Conservation (phyloP, 345 rosid species). For the Schrenkiella parvula region DNA sequence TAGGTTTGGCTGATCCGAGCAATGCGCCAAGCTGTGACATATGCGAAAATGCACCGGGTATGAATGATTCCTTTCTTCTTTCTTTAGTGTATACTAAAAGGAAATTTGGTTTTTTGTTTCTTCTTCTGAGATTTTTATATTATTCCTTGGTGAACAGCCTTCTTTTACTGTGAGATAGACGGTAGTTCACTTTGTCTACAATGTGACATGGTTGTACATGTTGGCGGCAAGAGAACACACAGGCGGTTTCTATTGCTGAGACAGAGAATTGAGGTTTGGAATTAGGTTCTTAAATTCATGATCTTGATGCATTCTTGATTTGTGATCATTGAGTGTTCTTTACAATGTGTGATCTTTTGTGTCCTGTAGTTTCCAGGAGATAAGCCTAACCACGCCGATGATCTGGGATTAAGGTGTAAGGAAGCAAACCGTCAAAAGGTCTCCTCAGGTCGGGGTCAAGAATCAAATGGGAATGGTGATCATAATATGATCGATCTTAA, state of each 20-base stretch:
- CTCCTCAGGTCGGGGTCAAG: slow-evolving; percentile 27
- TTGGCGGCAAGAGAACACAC: slow-evolving; percentile 77
- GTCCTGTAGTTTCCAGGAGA: slow-evolving; percentile 68
- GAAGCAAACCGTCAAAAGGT: slow-evolving; percentile 32
- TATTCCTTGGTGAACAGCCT: slow-evolving; percentile 40
- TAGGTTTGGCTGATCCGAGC: slow-evolving; percentile 67
- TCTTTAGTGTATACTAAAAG: background rate
- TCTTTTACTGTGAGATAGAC: slow-evolving; percentile 84
- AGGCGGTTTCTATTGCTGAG: slow-evolving; percentile 61
- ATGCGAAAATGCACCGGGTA: slow-evolving; percentile 82
- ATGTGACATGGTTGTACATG: slow-evolving; percentile 82
- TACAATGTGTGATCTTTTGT: background rate
- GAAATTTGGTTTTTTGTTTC: background rate
- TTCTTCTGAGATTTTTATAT: background rate
- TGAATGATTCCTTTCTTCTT: slow-evolving; percentile 9
- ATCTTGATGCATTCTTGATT: background rate
- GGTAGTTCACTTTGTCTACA: slow-evolving; percentile 83
- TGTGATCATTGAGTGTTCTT: background rate
- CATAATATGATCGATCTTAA: slow-evolving; percentile 69
- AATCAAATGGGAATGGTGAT: slow-evolving; percentile 34
- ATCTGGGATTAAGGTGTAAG: slow-evolving; percentile 34
- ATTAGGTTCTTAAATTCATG: background rate
- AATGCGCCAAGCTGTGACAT: slow-evolving; percentile 71
- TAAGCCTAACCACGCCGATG: slow-evolving; percentile 40
- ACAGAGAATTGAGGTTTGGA: slow-evolving; percentile 68